Percentiles rank a stretch among this genome's conserved stretches.
Conservation (phyloP, 306 rosid species). For the Canavalia ensiformis region DNA sequence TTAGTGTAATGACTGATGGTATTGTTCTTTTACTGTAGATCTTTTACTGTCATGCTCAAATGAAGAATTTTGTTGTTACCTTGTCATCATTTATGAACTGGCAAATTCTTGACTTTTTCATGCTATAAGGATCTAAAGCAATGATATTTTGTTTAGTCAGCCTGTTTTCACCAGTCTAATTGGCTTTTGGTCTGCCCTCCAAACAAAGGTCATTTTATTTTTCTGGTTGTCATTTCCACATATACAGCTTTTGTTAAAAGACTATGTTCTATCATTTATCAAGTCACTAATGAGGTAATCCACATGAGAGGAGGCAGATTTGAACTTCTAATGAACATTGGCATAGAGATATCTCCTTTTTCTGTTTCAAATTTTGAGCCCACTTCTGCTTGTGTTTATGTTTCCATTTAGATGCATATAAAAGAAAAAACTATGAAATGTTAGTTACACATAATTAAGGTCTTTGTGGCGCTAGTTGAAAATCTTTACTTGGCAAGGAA, state of each 20-base stretch:
- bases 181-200: conserved; percentile 32
- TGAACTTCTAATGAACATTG: conserved; percentile 26
- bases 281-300: conserved; percentile 9
- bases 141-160: neutral
- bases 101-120: neutral
- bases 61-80: conserved; percentile 4
- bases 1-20: neutral
- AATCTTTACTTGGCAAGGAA: conserved; percentile 7
- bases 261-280: neutral
- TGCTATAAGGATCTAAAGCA: conserved; percentile 1
- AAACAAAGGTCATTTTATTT: neutral
- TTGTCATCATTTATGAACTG: conserved; percentile 25
- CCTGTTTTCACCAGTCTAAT: neutral
- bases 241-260: conserved; percentile 16
- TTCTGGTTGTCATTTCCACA: neutral
- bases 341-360: neutral
- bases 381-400: conserved; percentile 18
- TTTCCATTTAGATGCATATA: neutral
- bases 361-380: conserved; percentile 21
- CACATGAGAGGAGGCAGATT: neutral
- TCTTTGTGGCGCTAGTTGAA: neutral
- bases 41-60: neutral
- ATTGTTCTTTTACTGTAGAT: conserved; percentile 22
- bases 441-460: neutral
- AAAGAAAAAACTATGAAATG: neutral